Base-by-base conservation (phyloP, 2,329 filamentous ascomycete genomes). In the Graphilbum ipis-grandicollis region DNA sequence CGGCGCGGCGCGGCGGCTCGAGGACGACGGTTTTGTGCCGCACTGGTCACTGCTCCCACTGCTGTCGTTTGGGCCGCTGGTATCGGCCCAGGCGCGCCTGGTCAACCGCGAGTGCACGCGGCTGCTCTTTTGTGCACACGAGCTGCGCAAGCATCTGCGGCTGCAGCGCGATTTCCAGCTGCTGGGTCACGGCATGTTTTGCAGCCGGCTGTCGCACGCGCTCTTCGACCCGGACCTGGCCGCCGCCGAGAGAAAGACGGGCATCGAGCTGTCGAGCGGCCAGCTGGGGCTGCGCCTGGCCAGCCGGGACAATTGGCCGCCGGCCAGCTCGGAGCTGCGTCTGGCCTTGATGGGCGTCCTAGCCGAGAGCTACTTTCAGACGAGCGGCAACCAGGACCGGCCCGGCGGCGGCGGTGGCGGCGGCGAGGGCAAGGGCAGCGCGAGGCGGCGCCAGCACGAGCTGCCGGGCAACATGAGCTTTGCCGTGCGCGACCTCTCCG, bases 291-390 rank as follows among this genome's bases (percentile, higher is more conserved):
- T 96, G 30, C 78, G 85, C 30, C 63, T 96, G 1, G 80, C 80
- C n/a, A 73, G 71, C 2, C 71, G 84, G 13, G 75, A 82, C 38
- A 82, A 68, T 23, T 96, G 90, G 90, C 90, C 90, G 19, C 90
- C 90, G 5, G 85, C 85, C 19, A 92, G 82, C 53, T 94, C 86
- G 1, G 90, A 96, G 53, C 60, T 98, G n/a, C 74, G 85, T 9
- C 65, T 96, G 5, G 83, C 83, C 1, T 63, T 98, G 15, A 92
- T 86, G 68, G 85, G 84, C 0, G 69, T 96, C 1, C 60, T 96
- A 7, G 68, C 70, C 2, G 86, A 94, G 44, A 82, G 74, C 44
- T 83, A 84, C 46, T 21, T 17, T n/a, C 23, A 37, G 25, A 21
- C 26, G 5, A 13, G 14, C 26, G 14, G 26, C 6, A 28, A 13